Conservation (phyloP, 331 rosid species). For the Quercus phellos region DNA sequence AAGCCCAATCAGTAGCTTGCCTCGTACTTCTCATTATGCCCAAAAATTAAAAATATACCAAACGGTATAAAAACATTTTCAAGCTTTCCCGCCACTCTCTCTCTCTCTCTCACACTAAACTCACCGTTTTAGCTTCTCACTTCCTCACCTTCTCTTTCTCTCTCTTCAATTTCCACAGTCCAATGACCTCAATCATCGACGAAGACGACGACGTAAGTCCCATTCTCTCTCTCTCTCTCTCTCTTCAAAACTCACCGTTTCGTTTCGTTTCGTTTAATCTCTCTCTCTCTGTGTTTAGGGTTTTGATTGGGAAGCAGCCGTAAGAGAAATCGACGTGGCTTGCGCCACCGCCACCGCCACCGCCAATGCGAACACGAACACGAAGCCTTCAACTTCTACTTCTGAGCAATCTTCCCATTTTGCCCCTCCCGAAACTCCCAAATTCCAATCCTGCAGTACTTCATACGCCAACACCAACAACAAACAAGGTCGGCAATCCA, state of each 20-base stretch:
- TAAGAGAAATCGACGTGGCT: constrained; percentile 55
- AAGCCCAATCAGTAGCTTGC: no score
- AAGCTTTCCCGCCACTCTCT: no score
- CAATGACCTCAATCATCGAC: constrained; percentile 32
- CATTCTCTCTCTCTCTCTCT: not conserved
- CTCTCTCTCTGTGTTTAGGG: constrained; percentile 30
- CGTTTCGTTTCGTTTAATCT: constrained; percentile 1
- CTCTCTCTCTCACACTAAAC: no score
- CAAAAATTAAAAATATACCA: no score
- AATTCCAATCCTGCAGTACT: not conserved
- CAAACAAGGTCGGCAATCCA: constrained; percentile 43
- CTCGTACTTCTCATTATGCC: no score
- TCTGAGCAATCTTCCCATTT: not conserved
- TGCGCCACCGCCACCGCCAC: constrained; percentile 22
- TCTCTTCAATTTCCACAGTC: not conserved
- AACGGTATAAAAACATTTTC: no score
- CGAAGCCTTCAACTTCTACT: constrained; percentile 30
- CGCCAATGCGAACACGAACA: not conserved
- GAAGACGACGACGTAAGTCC: constrained; percentile 36
- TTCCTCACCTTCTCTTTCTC: not conserved
- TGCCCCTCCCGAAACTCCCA: not conserved
- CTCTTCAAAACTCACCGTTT: not conserved
- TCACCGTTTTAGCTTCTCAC: no score
- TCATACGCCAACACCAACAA: not conserved
- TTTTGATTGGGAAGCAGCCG: constrained; percentile 93